Percentiles rank a stretch among this genome's conserved stretches.
Conservation (phyloP, 2,329 filamentous ascomycete species). For the Pyricularia sp. region DNA sequence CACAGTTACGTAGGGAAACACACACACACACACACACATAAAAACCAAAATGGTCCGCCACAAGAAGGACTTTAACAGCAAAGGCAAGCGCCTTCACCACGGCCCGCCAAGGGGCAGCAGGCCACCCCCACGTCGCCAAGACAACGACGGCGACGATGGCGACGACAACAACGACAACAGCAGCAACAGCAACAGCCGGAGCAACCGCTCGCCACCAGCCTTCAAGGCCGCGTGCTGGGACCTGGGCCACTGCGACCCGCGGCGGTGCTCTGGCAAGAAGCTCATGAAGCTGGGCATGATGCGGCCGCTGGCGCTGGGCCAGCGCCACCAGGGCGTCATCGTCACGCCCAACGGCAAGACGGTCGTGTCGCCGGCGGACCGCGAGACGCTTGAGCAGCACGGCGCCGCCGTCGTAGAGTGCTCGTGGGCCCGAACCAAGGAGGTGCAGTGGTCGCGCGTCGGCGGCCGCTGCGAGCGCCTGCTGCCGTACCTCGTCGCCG, state of each 20-base stretch:
- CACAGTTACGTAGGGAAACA: not conserved
- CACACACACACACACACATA: not conserved
- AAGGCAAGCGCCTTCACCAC: slow-evolving; percentile 58
- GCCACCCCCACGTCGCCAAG: slow-evolving; percentile 1
- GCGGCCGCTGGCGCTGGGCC: slow-evolving; percentile 82
- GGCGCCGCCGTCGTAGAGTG: slow-evolving; percentile 95
- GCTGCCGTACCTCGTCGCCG: slow-evolving; percentile 88
- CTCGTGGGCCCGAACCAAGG: slow-evolving; percentile 84
- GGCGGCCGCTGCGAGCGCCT: slow-evolving; percentile 87
- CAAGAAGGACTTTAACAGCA: slow-evolving; percentile 73
- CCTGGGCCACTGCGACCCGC: slow-evolving; percentile 92
- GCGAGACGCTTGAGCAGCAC: slow-evolving; percentile 67
- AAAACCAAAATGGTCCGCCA: slow-evolving; percentile 65
- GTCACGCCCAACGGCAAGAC: slow-evolving; percentile 90
- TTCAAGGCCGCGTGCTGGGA: slow-evolving; percentile 99
- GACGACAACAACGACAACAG: slow-evolving; percentile 21
- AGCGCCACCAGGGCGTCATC: slow-evolving; percentile 83
- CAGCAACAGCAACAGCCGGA: slow-evolving; percentile 7
- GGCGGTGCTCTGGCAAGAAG: slow-evolving; percentile 89
- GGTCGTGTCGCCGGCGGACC: slow-evolving; percentile 72
- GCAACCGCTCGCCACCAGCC: slow-evolving; percentile 19
- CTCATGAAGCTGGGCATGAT: slow-evolving; percentile 87
- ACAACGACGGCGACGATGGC: slow-evolving; percentile 13
- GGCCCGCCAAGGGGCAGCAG: slow-evolving; percentile 40
- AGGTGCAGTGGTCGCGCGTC: slow-evolving; percentile 83